Evolutionary conservation across 148 eudicot genomes (phyloP), one percentile per base, ranked within the genome.

Genomic region (Fagopyrum tataricum): DNA sequence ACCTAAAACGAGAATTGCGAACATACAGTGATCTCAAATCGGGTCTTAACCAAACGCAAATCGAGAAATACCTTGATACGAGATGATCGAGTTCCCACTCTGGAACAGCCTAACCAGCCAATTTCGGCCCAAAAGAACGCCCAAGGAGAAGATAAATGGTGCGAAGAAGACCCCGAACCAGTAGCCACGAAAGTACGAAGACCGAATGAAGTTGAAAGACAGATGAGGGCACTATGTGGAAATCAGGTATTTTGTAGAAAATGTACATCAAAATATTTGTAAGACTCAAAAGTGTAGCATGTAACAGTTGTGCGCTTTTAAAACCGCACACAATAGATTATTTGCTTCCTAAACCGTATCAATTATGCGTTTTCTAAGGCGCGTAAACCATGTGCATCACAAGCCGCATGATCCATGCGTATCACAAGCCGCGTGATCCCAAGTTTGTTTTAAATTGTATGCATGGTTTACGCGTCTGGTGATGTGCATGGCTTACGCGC

Each of bases 131-230:
- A 26, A 37, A 31, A 5, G 15, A 37, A 64, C 69, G 44, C 44
- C 69, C 18, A 37, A 37, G 14, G 9, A 64, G 10, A 15, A 39
- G 15, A 14, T 20, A 43, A 61, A 13, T 24, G 5, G 67, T 26
- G 20, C 43, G 15, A 31, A 31, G 44, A 64, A 64, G 18, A 59
- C 66, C 23, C 66, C 69, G 44, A 64, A 64, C 43, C 10, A 46
- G 10, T 8, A 10, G 8, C 10, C 69, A 64, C 69, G 69, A 64
- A 64, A 39, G 44, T 64, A 39, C 69, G 69, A 26, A 64, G 69
- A 64, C 69, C 69, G 5, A 43, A 31, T 14, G 69, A 13, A 37
- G 69, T 15, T 64, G 20, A 64, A 9, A 21, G 37, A 4, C 20
- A 64, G 44, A 15, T 37, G 68, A 58, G 68, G 42, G 42, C 13